These are phyloP conservation scores for Metschnikowia bowlesiae DNA, from an alignment of 805 yeast genomes.

Conservation along the genomic window DNA sequence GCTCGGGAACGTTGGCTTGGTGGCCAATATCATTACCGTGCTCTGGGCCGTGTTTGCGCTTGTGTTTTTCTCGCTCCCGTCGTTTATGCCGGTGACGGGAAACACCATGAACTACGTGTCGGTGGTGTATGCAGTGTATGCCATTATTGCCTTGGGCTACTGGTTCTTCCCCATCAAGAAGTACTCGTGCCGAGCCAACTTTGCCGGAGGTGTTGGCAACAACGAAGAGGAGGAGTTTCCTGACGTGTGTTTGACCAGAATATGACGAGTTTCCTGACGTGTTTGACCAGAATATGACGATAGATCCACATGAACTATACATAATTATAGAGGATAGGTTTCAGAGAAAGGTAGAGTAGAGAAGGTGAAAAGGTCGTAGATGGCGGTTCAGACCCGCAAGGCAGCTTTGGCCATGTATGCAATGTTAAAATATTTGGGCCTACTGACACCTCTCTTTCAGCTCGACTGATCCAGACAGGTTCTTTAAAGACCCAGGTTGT, in stretches of 20 bases:
- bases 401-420: too few relatives aligned
- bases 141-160: slow-evolving; percentile 33
- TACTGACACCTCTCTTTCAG: slow-evolving; percentile 53
- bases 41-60: slow-evolving; percentile 34
- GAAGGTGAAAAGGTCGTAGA: background rate
- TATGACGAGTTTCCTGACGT: slow-evolving; percentile 37
- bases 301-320: slow-evolving; percentile 2
- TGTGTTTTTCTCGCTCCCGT: slow-evolving; percentile 38
- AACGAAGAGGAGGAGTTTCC: slow-evolving; percentile 43
- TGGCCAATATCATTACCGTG: slow-evolving; percentile 31
- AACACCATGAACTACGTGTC: slow-evolving; percentile 27
- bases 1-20: slow-evolving; percentile 35
- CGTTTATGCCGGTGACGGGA: slow-evolving; percentile 26
- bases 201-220: slow-evolving; percentile 40
- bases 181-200: slow-evolving; percentile 34
- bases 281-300: slow-evolving; percentile 32
- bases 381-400: background rate
- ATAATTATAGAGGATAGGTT: background rate
- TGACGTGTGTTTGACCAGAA: slow-evolving; percentile 38
- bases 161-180: slow-evolving; percentile 41
- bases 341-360: background rate
- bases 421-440: slow-evolving; percentile 30
- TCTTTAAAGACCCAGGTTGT: slow-evolving; percentile 39
- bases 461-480: slow-evolving; percentile 43
- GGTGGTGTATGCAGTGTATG: slow-evolving; percentile 27